phyloP scores from a whole-genome alignment of 805 yeast species.

The Teunomyces lycoperdinae region DNA sequence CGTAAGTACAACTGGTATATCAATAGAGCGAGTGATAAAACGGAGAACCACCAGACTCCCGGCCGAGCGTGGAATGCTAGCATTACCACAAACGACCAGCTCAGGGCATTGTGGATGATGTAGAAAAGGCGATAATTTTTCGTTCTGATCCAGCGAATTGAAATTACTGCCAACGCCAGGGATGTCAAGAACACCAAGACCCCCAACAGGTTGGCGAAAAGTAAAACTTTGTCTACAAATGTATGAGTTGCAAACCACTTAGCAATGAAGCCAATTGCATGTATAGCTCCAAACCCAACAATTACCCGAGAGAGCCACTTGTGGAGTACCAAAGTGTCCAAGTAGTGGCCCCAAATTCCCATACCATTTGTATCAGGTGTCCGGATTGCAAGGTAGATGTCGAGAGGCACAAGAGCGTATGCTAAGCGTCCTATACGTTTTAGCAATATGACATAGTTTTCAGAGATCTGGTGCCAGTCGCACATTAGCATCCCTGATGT shows the following conservation, averaged over 20 bases:
- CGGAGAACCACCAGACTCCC: conserved; percentile 44
- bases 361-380: conserved; percentile 28
- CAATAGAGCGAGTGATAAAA: conserved; percentile 22
- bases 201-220: conserved; percentile 51
- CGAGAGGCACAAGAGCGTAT: conserved; percentile 56
- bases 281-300: conserved; percentile 43
- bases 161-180: conserved; percentile 39
- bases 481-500: conserved; percentile 27
- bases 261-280: conserved; percentile 49
- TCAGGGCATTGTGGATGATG: conserved; percentile 51
- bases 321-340: conserved; percentile 56
- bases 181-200: conserved; percentile 38
- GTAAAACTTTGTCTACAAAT: conserved; percentile 28
- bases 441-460: conserved; percentile 34
- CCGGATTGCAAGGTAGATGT: conserved; percentile 52
- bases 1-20: conserved; percentile 36
- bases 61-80: conserved; percentile 70
- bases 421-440: conserved; percentile 65
- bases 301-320: conserved; percentile 70
- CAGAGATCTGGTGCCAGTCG: conserved; percentile 30
- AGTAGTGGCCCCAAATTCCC: conserved; percentile 41
- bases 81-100: conserved; percentile 43
- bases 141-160: conserved; percentile 50
- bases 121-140: conserved; percentile 53
- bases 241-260: conserved; percentile 46